A percentile compares a stretch with the other conserved stretches of the same genome.
These are phyloP conservation scores for Sugiyamaella pinicola DNA, from an alignment of 1,139 yeast species.

Conservation along the genomic window DNA sequence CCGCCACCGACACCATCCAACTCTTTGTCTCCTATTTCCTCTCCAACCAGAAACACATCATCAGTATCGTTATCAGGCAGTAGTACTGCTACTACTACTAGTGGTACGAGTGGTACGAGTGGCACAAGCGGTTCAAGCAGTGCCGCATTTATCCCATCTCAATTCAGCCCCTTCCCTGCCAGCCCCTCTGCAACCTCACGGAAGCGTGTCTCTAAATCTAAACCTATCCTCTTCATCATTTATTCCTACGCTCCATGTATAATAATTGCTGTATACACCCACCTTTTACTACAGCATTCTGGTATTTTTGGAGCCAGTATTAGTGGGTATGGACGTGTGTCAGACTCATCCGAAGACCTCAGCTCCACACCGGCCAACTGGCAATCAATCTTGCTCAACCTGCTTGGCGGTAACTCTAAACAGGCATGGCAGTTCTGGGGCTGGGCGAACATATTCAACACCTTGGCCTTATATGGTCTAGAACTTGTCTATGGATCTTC, in stretches of 20 bases:
- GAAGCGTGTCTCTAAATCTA: constrained; percentile 40
- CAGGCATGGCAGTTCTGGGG: constrained; percentile 87
- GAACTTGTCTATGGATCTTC: constrained; percentile 57
- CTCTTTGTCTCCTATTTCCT: constrained; percentile 13
- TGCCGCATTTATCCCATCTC: neutral
- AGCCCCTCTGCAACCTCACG: constrained; percentile 21
- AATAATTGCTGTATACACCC: constrained; percentile 91
- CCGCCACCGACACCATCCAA: constrained; percentile 22
- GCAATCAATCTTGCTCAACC: constrained; percentile 30
- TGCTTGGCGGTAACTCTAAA: constrained; percentile 59
- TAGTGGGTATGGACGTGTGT: constrained; percentile 16
- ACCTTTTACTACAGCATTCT: constrained; percentile 84
- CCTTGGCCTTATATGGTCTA: constrained; percentile 73
- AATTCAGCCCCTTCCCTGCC: neutral
- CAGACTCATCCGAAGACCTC: constrained; percentile 14
- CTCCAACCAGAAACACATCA: constrained; percentile 9
- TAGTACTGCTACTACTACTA: neutral
- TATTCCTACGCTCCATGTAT: constrained; percentile 93
- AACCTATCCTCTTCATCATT: constrained; percentile 52
- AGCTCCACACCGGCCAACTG: constrained; percentile 25
- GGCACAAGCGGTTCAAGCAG: too few species aligned
- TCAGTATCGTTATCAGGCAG: constrained; percentile 3
- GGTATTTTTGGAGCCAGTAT: constrained; percentile 49
- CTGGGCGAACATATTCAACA: constrained; percentile 86
- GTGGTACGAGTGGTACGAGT: neutral